Conservation (phyloP, 441 rosid species). For the Isatis lusitanica region DNA sequence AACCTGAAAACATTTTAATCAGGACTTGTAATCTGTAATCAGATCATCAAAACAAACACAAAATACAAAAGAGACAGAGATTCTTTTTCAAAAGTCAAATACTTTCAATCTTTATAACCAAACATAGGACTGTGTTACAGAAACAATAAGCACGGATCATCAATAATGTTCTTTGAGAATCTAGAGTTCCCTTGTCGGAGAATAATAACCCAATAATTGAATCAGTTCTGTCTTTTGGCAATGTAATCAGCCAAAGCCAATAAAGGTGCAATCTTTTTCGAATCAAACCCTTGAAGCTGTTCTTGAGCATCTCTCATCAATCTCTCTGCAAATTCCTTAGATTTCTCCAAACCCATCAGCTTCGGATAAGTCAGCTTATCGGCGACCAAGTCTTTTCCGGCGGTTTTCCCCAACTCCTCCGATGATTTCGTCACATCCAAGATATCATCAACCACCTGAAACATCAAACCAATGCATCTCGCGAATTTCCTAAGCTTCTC, state of each 20-base stretch:
- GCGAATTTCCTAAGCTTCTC: constrained; percentile 76
- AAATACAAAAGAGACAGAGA: background rate
- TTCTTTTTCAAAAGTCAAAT: background rate
- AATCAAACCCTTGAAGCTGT: constrained; percentile 59
- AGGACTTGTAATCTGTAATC: background rate
- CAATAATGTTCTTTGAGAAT: background rate
- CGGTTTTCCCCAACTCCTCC: constrained; percentile 75
- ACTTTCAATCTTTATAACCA: background rate
- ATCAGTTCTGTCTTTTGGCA: constrained; percentile 70
- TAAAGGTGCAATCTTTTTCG: constrained; percentile 65
- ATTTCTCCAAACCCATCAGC: constrained; percentile 67
- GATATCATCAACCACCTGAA: constrained; percentile 81
- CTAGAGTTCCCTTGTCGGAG: background rate
- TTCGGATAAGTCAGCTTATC: constrained; percentile 77
- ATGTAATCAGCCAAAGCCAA: constrained; percentile 84
- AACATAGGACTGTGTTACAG: background rate
- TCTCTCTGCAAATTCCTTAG: constrained; percentile 57
- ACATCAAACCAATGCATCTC: constrained; percentile 60
- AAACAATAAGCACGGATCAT: background rate
- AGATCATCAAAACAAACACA: background rate
- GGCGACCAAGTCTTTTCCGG: constrained; percentile 70
- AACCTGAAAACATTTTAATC: background rate
- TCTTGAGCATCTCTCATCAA: constrained; percentile 61
- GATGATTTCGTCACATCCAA: constrained; percentile 78
- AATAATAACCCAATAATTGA: background rate